Conservation (phyloP, 1,284 basidiomycete genomes). For the Blastosporella zonata region DNA sequence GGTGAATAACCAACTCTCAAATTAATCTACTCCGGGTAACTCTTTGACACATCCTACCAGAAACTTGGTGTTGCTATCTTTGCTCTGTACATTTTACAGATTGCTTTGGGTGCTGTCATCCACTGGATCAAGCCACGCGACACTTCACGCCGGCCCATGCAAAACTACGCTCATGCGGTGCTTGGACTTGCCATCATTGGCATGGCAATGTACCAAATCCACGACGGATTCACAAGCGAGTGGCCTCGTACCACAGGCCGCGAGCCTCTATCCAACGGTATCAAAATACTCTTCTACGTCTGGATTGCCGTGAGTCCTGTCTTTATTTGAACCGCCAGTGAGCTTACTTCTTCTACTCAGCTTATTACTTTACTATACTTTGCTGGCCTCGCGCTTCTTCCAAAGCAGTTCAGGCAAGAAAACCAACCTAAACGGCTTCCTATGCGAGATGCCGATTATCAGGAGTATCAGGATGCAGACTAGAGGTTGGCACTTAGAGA, state of each 20-base stretch:
- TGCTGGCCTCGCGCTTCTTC: constrained; percentile 44
- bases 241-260: constrained; percentile 45
- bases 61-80: constrained; percentile 58
- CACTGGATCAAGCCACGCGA: constrained; percentile 52
- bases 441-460: constrained; percentile 13
- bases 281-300: constrained; percentile 45
- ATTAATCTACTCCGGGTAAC: not conserved
- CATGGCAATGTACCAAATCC: constrained; percentile 52
- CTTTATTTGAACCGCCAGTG: not conserved
- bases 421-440: constrained; percentile 14
- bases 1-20: constrained; percentile 28
- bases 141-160: constrained; percentile 40
- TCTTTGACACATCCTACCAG: constrained; percentile 27
- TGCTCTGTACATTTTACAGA: constrained; percentile 58
- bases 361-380: constrained; percentile 45
- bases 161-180: constrained; percentile 59
- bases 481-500: not conserved
- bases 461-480: constrained; percentile 15
- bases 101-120: constrained; percentile 53
- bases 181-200: constrained; percentile 50
- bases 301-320: constrained; percentile 49
- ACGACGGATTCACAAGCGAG: constrained; percentile 43
- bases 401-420: constrained; percentile 46
- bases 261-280: constrained; percentile 33
- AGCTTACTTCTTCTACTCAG: constrained; percentile 27